phyloP scores from a whole-genome alignment of 2,329 filamentous ascomycete genomes.

The Rhynchosporium agropyri region DNA sequence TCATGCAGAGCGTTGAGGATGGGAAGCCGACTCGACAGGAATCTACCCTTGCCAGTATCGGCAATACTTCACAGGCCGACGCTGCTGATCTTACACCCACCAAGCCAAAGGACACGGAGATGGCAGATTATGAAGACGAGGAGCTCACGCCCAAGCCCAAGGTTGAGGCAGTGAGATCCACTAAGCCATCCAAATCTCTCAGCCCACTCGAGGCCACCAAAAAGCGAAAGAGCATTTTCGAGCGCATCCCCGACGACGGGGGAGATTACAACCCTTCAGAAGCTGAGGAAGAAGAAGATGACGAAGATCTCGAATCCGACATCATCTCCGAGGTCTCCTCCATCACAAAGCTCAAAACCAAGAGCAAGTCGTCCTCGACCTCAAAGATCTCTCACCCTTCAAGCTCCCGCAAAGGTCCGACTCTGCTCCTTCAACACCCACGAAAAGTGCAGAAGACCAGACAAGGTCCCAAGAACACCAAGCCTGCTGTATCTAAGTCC shows the following conservation, averaged over 20 bases:
- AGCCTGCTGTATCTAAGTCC: neutral
- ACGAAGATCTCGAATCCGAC: slow-evolving; percentile 20
- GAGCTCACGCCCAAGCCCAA: slow-evolving; percentile 21
- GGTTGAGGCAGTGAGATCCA: slow-evolving; percentile 10
- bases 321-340: slow-evolving; percentile 24
- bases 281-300: slow-evolving; percentile 25
- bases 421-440: slow-evolving; percentile 15
- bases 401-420: neutral
- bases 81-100: neutral
- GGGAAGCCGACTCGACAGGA: neutral
- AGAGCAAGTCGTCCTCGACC: slow-evolving; percentile 21
- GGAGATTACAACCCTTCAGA: slow-evolving; percentile 28
- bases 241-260: slow-evolving; percentile 30
- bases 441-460: slow-evolving; percentile 31
- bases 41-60: neutral
- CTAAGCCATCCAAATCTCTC: no score
- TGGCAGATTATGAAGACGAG: slow-evolving; percentile 7
- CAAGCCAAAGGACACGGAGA: neutral
- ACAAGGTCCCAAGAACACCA: slow-evolving; percentile 1
- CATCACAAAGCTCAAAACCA: slow-evolving; percentile 21
- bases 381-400: neutral
- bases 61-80: neutral
- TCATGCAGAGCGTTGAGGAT: slow-evolving; percentile 22
- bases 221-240: slow-evolving; percentile 34
- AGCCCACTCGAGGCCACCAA: slow-evolving; percentile 16